These are phyloP conservation scores for Podospora didyma DNA, from an alignment of 495 filamentous ascomycete genomes.

Conservation along the genomic window DNA sequence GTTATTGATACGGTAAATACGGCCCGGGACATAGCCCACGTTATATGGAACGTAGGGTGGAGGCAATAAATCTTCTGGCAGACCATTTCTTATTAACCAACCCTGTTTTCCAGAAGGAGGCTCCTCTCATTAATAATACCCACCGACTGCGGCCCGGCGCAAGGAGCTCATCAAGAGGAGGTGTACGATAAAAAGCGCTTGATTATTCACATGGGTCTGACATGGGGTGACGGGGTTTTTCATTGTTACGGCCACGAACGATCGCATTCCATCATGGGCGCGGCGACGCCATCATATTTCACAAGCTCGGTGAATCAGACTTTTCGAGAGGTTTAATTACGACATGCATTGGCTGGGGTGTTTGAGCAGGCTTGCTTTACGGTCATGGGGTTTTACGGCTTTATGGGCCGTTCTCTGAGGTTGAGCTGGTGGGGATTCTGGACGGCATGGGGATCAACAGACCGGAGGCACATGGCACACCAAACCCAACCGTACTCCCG, in stretches of 20 bases:
- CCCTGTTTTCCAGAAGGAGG: conserved; percentile 33
- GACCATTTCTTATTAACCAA: conserved; percentile 34
- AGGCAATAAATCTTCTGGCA: conserved; percentile 50
- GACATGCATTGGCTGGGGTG: conserved; percentile 32
- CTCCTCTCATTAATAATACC: conserved; percentile 18
- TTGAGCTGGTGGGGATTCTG: neutral
- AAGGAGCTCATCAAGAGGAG: conserved; percentile 17
- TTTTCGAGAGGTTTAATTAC: conserved; percentile 9
- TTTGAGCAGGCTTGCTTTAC: conserved; percentile 19
- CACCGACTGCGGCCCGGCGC: conserved; percentile 26
- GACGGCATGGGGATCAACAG: neutral
- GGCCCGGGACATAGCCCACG: conserved; percentile 89
- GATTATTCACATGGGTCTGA: too few species aligned
- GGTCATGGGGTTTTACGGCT: neutral
- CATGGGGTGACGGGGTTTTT: too few species aligned
- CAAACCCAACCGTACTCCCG: conserved; percentile 12
- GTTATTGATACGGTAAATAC: conserved; percentile 96
- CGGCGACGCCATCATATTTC: too few species aligned
- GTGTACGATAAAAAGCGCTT: conserved; percentile 27
- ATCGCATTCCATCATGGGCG: too few species aligned
- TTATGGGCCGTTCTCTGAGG: conserved; percentile 2
- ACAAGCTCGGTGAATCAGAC: too few species aligned
- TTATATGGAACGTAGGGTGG: conserved; percentile 99
- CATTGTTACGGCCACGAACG: too few species aligned
- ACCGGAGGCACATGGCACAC: neutral